phyloP scores from a whole-genome alignment of 73 alveolate genomes.

The Uronychia binucleata region DNA sequence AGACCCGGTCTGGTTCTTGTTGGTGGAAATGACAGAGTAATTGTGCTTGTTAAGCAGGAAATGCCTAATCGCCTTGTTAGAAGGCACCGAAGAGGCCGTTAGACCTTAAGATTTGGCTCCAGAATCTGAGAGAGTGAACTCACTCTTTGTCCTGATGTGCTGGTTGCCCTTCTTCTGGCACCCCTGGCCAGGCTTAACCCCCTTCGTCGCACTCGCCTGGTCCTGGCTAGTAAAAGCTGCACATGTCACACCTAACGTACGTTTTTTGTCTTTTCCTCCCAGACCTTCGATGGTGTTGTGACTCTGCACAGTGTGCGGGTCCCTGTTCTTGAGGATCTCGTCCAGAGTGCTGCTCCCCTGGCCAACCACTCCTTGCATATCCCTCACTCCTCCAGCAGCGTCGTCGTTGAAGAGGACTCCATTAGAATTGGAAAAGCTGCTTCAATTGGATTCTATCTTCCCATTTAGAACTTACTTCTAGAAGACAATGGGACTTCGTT shows the following conservation, averaged over 20 bases:
- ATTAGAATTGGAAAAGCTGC: neutral
- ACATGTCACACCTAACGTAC: neutral
- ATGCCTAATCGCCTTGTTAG: neutral
- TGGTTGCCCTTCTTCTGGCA: neutral
- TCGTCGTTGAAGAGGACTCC: neutral
- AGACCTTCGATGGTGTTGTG: neutral
- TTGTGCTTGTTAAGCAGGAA: neutral
- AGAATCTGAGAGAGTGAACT: neutral
- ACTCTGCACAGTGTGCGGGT: neutral
- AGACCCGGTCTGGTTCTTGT: neutral
- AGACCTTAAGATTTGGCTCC: neutral
- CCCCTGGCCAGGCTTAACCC: neutral
- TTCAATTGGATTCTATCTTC: neutral
- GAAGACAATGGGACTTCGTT: neutral
- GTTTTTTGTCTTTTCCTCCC: neutral
- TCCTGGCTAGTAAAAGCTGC: neutral
- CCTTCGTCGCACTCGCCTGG: neutral
- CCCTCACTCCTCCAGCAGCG: neutral
- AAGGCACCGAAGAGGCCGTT: neutral
- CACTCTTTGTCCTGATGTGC: neutral
- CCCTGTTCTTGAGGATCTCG: neutral
- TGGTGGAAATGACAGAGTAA: neutral
- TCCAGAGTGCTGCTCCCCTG: neutral
- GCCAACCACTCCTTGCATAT: neutral
- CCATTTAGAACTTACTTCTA: neutral